Evolutionary conservation across 306 rosid genomes (phyloP).

Genomic region (Canavalia ensiformis): DNA sequence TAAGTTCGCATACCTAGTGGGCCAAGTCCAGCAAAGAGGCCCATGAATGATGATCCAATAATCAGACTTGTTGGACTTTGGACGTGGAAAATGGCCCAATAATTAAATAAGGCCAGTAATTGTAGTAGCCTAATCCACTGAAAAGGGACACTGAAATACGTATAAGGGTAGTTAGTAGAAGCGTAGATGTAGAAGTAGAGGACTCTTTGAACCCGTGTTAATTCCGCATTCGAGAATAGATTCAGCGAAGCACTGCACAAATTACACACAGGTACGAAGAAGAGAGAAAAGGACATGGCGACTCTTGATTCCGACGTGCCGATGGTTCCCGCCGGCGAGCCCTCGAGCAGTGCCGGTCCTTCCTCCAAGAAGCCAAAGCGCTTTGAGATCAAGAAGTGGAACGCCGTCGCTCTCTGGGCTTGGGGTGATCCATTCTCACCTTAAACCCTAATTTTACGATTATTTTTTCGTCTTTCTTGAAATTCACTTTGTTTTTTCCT

Average conservation of each 20-base stretch:
- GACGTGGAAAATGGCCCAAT: background rate
- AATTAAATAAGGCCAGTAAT: background rate
- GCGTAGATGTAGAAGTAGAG: background rate
- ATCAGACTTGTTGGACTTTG: too few relatives aligned
- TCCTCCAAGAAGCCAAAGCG: constrained; percentile 80
- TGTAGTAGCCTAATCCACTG: background rate
- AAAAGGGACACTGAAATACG: background rate
- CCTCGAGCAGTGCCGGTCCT: constrained; percentile 72
- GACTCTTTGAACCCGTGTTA: too few relatives aligned
- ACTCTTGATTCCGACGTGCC: constrained; percentile 77
- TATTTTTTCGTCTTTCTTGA: background rate
- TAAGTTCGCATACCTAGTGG: too few relatives aligned
- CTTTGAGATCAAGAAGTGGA: constrained; percentile 95
- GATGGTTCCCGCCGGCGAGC: constrained; percentile 78
- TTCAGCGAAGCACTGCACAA: background rate
- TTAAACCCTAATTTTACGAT: constrained; percentile 45
- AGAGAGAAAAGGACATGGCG: constrained; percentile 54
- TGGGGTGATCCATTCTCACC: constrained; percentile 66
- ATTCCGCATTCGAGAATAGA: background rate
- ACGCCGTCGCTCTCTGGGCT: constrained; percentile 97
- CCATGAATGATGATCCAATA: background rate
- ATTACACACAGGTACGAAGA: background rate
- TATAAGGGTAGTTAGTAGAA: background rate
- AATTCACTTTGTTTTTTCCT: background rate
- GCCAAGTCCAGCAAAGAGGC: too few relatives aligned